Percentiles rank a stretch among this genome's conserved stretches.
These are phyloP conservation scores for Exidia glandulosa DNA, from an alignment of 768 basidiomycete species.

Conservation along the genomic window DNA sequence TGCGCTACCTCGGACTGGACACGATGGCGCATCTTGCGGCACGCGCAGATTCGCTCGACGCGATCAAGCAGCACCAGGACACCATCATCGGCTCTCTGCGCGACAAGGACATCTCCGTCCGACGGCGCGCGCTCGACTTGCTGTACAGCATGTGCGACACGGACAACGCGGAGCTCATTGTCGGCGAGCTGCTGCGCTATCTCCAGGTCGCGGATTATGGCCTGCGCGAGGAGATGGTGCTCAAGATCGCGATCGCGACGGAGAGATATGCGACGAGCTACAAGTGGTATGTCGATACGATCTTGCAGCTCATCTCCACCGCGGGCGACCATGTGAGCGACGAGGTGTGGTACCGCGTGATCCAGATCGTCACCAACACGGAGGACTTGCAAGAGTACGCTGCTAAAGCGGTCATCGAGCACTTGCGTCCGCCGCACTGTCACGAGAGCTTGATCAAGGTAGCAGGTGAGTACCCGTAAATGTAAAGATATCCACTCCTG, in stretches of 20 bases:
- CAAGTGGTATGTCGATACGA: slow-evolving; percentile 99
- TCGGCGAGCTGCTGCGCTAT: slow-evolving; percentile 89
- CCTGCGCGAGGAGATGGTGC: slow-evolving; percentile 94
- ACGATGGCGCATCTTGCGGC: slow-evolving; percentile 98
- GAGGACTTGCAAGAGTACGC: slow-evolving; percentile 97
- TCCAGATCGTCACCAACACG: slow-evolving; percentile 97
- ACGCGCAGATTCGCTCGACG: slow-evolving; percentile 78
- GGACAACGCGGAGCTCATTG: slow-evolving; percentile 93
- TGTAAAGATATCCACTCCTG: neutral
- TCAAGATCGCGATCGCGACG: slow-evolving; percentile 97
- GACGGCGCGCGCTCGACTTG: slow-evolving; percentile 86
- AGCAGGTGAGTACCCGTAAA: slow-evolving; percentile 48
- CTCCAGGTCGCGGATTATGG: slow-evolving; percentile 95
- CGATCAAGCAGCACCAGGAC: slow-evolving; percentile 90
- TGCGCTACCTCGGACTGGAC: slow-evolving; percentile 92
- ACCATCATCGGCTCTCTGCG: slow-evolving; percentile 91
- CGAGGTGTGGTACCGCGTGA: slow-evolving; percentile 98
- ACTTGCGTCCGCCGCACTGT: slow-evolving; percentile 71
- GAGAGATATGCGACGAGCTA: slow-evolving; percentile 97
- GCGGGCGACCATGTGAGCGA: slow-evolving; percentile 99
- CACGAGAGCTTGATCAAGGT: slow-evolving; percentile 95
- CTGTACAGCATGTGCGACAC: slow-evolving; percentile 99
- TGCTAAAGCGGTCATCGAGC: slow-evolving; percentile 81
- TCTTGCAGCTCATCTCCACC: slow-evolving; percentile 87
- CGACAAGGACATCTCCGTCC: slow-evolving; percentile 95